A percentile compares a stretch with the other conserved stretches of the same genome.
These are phyloP conservation scores for Moricandia moricandioides DNA, from an alignment of 345 rosid genomes.

Conservation along the genomic window DNA sequence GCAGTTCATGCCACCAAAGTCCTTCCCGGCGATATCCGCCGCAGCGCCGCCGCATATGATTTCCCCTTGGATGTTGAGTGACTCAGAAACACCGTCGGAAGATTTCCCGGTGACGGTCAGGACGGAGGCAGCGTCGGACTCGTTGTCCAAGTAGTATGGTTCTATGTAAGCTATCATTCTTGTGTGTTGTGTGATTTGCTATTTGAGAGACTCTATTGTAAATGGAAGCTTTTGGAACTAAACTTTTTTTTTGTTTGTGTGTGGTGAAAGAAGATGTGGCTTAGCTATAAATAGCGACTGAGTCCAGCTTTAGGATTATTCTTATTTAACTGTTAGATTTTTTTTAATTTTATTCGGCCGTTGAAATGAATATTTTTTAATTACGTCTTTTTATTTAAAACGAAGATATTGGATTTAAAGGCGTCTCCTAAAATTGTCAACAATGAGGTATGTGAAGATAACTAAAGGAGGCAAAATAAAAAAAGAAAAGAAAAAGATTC, in stretches of 20 bases:
- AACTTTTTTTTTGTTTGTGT: constrained; percentile 19
- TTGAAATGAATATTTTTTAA: background rate
- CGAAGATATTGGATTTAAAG: constrained; percentile 14
- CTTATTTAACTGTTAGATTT: background rate
- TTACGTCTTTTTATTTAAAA: background rate
- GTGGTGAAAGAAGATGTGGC: constrained; percentile 37
- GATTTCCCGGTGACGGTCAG: constrained; percentile 9
- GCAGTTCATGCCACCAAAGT: constrained; percentile 80
- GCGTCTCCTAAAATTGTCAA: constrained; percentile 31
- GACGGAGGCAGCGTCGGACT: constrained; percentile 45
- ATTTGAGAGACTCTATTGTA: background rate
- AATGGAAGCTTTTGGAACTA: constrained; percentile 26
- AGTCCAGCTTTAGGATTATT: constrained; percentile 17
- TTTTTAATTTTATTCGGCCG: background rate
- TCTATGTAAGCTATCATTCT: constrained; percentile 75
- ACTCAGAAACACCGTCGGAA: constrained; percentile 40
- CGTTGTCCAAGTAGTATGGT: constrained; percentile 65
- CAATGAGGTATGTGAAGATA: constrained; percentile 30
- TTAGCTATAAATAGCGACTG: constrained; percentile 38
- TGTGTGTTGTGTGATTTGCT: constrained; percentile 4
- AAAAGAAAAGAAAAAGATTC: background rate
- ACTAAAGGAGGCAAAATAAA: constrained; percentile 19
- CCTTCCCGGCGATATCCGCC: constrained; percentile 47
- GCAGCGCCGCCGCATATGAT: constrained; percentile 37
- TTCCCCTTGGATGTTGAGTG: constrained; percentile 59